Base-by-base conservation (phyloP, 371 early-diverging fungal species). In the Thermomucor indicae-seudaticae region DNA sequence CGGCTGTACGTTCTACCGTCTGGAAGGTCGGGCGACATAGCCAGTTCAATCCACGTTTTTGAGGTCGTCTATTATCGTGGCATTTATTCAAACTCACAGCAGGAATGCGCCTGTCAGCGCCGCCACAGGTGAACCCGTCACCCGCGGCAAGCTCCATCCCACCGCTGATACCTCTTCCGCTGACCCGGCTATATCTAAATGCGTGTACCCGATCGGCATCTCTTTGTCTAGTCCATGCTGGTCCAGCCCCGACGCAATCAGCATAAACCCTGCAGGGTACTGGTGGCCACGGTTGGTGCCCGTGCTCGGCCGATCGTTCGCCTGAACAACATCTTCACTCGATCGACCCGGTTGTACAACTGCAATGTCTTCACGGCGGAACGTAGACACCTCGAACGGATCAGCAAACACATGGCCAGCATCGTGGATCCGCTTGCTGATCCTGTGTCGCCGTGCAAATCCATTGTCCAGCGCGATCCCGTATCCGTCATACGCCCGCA, bases 221-320 rank as follows among this genome's bases (percentile, higher is more conserved):
- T 74, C 62, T 47, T 78, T 75, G 39, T 83, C 72, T 39, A 87
- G 62, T n/a, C 90, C 88, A 60, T 88, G 86, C 51, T 81, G 57
- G 51, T 83, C 76, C 28, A 94, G 55, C 4, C 93, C 92, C 30
- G 91, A 81, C 1, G 92, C 92, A 46, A 86, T 63, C 37, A 83
- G 59, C 79, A 93, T 82, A 52, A 89, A 92, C 22, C 91, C 94
- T 32, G 88, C 91, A 34, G 94, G 94, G 64, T 81, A 92, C 62
- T 88, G 87, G 57, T 93, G 94, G 14, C 92, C 94, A 64, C 94
- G 87, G 58, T 76, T 65, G 2, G 91, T 93, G 68, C 66, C 64
- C 1, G 82, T 80, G 46, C 85, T 85, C 10, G 94, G 76, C 57
- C 76, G 65, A 54, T 78, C 75, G 66, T 90, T 91, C 47, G 86